Evolutionary conservation across 2,329 filamentous ascomycete species (phyloP).

Genomic region (Clonostachys solani): DNA sequence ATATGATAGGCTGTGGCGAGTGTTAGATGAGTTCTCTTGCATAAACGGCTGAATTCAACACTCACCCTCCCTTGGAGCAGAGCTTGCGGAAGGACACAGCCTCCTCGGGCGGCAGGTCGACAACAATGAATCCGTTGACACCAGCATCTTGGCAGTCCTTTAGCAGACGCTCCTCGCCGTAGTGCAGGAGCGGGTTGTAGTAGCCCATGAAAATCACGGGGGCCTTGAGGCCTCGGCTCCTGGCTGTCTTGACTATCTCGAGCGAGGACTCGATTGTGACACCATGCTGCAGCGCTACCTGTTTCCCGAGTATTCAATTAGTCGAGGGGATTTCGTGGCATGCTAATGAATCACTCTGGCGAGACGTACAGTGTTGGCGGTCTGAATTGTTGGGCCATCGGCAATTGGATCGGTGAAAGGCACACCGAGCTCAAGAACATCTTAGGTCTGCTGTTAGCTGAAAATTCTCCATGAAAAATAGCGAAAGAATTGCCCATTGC

Average conservation of each 20-base stretch:
- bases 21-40: background rate
- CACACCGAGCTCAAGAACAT: slow-evolving; percentile 86
- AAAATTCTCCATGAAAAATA: background rate
- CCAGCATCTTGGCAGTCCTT: slow-evolving; percentile 79
- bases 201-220: slow-evolving; percentile 97
- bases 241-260: slow-evolving; percentile 77
- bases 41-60: slow-evolving; percentile 6
- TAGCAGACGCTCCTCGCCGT: slow-evolving; percentile 87
- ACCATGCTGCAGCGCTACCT: slow-evolving; percentile 75
- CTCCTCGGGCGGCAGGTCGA: slow-evolving; percentile 93
- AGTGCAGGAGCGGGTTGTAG: slow-evolving; percentile 93
- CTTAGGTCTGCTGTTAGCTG: background rate
- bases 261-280: slow-evolving; percentile 78
- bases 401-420: slow-evolving; percentile 98
- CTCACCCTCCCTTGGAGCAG: slow-evolving; percentile 72
- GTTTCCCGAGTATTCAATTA: background rate
- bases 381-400: slow-evolving; percentile 96
- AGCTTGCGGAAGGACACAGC: slow-evolving; percentile 85
- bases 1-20: slow-evolving; percentile 68
- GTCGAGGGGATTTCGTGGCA: too few relatives aligned
- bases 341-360: too few relatives aligned
- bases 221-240: slow-evolving; percentile 70
- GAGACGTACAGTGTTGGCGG: slow-evolving; percentile 56
- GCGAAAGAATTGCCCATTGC: background rate
- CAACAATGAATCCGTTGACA: slow-evolving; percentile 95